phyloP scores from a whole-genome alignment of 1,139 yeast species.

The Saccharomyces hybrid region DNA sequence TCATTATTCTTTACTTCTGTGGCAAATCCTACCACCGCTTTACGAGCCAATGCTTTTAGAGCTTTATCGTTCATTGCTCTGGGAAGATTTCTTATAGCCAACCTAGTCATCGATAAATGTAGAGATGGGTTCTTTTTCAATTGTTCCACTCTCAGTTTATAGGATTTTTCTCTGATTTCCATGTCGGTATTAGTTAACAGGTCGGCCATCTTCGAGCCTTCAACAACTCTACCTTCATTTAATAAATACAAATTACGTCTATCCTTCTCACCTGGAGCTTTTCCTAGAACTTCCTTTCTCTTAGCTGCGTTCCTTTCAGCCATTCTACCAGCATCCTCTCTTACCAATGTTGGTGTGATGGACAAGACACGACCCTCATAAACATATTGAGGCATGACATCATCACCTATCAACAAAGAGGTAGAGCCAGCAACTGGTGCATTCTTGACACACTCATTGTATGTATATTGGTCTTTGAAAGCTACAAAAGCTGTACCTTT shows the following conservation, averaged over 20 bases:
- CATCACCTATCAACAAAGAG: conserved; percentile 83
- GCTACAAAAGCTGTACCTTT: conserved; percentile 96
- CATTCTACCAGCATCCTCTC: conserved; percentile 73
- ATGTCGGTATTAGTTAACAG: conserved; percentile 63
- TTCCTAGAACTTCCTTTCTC: conserved; percentile 71
- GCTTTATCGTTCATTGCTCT: conserved; percentile 85
- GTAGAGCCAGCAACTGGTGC: conserved; percentile 77
- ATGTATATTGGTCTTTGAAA: conserved; percentile 55
- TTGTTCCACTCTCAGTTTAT: conserved; percentile 79
- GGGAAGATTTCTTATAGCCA: conserved; percentile 89
- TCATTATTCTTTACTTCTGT: conserved; percentile 67
- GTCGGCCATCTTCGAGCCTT: conserved; percentile 71
- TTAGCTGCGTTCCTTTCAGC: conserved; percentile 67
- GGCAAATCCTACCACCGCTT: conserved; percentile 94
- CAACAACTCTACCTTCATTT: conserved; percentile 88
- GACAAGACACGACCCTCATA: conserved; percentile 88
- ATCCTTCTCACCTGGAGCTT: conserved; percentile 72
- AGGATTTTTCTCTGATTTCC: conserved; percentile 84
- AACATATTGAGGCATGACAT: conserved; percentile 80
- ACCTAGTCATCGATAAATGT: conserved; percentile 84
- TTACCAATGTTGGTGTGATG: conserved; percentile 75
- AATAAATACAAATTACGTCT: conserved; percentile 75
- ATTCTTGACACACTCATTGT: conserved; percentile 57
- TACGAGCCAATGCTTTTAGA: conserved; percentile 84
- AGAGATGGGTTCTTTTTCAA: conserved; percentile 82